phyloP scores from a whole-genome alignment of 768 basidiomycete genomes.

The Amanita fuliginea region DNA sequence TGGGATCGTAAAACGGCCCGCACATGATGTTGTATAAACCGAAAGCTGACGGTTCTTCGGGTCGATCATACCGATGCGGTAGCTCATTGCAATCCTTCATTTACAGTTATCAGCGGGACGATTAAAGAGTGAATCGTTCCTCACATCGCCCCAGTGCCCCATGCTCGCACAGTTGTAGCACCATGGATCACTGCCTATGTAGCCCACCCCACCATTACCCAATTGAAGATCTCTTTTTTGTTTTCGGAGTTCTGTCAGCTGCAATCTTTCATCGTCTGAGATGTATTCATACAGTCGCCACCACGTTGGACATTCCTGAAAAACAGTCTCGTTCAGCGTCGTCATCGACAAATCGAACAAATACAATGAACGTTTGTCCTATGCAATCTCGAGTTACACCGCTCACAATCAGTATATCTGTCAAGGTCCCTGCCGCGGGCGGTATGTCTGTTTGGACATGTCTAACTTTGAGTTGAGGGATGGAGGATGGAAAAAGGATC shows the following conservation, averaged over 20 bases:
- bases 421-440: constrained; percentile 14
- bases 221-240: constrained; percentile 36
- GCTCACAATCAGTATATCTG: constrained; percentile 44
- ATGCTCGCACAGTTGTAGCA: constrained; percentile 70
- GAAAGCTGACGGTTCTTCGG: constrained; percentile 57
- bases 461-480: constrained; percentile 25
- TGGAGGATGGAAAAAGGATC: not conserved
- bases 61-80: constrained; percentile 26
- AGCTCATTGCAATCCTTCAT: constrained; percentile 49
- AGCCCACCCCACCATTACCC: constrained; percentile 70
- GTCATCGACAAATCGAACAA: not conserved
- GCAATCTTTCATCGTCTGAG: constrained; percentile 36
- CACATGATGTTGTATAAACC: constrained; percentile 45
- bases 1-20: constrained; percentile 55
- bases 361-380: constrained; percentile 44
- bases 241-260: constrained; percentile 34
- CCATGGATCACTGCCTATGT: constrained; percentile 64
- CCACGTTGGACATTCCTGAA: constrained; percentile 71
- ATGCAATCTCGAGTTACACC: constrained; percentile 59
- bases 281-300: constrained; percentile 78
- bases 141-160: constrained; percentile 75
- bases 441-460: constrained; percentile 55
- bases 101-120: not conserved
- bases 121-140: constrained; percentile 15
- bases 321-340: not conserved